These are phyloP conservation scores for Daedaleopsis nitida DNA, from an alignment of 768 basidiomycete species.

Conservation along the genomic window DNA sequence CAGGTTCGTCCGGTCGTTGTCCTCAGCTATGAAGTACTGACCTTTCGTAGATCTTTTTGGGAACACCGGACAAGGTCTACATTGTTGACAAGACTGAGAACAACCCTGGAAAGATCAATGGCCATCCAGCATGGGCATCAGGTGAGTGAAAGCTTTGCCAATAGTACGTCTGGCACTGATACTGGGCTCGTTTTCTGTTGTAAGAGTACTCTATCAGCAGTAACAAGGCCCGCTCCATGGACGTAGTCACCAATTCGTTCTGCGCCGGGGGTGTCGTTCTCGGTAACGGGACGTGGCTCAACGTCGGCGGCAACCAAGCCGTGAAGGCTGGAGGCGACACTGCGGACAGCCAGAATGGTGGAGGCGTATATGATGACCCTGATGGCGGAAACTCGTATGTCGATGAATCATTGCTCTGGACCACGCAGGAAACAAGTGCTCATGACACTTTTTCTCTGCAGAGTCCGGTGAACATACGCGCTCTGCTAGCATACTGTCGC, in stretches of 20 bases:
- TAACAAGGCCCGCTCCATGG: slow-evolving; percentile 67
- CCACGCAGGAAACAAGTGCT: neutral
- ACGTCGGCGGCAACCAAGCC: slow-evolving; percentile 75
- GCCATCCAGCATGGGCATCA: slow-evolving; percentile 76
- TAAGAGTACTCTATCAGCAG: slow-evolving; percentile 56
- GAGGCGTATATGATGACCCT: slow-evolving; percentile 57
- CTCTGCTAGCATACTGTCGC: neutral
- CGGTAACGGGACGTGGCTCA: slow-evolving; percentile 82
- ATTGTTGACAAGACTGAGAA: slow-evolving; percentile 83
- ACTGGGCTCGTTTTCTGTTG: neutral
- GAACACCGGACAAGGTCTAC: slow-evolving; percentile 50
- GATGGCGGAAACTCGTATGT: slow-evolving; percentile 64
- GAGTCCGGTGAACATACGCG: slow-evolving; percentile 44
- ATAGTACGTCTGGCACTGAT: neutral
- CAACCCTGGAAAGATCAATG: slow-evolving; percentile 63
- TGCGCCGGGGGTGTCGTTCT: slow-evolving; percentile 65
- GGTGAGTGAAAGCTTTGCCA: slow-evolving; percentile 34
- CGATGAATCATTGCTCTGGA: slow-evolving; percentile 5
- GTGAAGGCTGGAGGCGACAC: slow-evolving; percentile 59
- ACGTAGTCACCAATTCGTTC: slow-evolving; percentile 78
- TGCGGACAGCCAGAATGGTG: slow-evolving; percentile 46
- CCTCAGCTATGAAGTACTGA: too few relatives aligned
- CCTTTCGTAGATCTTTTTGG: slow-evolving; percentile 42
- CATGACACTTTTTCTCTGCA: slow-evolving; percentile 22
- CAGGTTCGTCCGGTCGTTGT: slow-evolving; percentile 47